phyloP scores from a whole-genome alignment of 805 yeast genomes.

The Wickerhamiella sergipiensis region DNA sequence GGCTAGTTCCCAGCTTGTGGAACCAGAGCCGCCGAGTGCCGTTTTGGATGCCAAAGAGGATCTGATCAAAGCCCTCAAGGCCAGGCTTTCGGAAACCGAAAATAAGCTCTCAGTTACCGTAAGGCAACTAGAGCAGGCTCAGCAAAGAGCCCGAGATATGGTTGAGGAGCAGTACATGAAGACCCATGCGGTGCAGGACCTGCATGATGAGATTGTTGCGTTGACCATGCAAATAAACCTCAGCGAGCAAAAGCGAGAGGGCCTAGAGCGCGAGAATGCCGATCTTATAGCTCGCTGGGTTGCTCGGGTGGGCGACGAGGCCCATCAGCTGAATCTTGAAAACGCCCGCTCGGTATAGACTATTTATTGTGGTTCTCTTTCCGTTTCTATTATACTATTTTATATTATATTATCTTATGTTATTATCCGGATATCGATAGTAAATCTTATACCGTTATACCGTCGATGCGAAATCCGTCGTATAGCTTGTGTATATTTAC shows the following conservation, averaged over 20 bases:
- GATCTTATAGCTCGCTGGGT: not conserved
- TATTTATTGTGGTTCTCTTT: too few relatives aligned
- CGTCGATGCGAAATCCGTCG: too few relatives aligned
- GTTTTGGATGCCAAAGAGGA: conserved; percentile 1
- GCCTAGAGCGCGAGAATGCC: not conserved
- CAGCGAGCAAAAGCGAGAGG: conserved; percentile 19
- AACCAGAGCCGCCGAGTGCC: not conserved
- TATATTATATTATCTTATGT: too few relatives aligned
- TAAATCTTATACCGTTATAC: too few relatives aligned
- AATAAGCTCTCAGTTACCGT: conserved; percentile 18
- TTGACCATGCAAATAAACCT: conserved; percentile 45
- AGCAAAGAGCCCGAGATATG: conserved; percentile 12
- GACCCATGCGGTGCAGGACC: conserved; percentile 40
- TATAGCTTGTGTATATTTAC: too few relatives aligned
- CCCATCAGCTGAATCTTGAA: not conserved
- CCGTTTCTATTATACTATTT: too few relatives aligned
- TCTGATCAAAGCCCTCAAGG: conserved; percentile 11
- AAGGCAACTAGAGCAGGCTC: conserved; percentile 18
- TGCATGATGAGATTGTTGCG: conserved; percentile 56
- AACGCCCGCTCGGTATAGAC: not conserved
- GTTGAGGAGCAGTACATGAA: conserved; percentile 26
- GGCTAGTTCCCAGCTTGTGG: not conserved
- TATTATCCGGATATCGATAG: too few relatives aligned
- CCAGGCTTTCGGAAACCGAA: conserved; percentile 20
- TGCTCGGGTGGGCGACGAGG: not conserved